A percentile compares a stretch with the other conserved stretches of the same genome.
Evolutionary conservation across 495 filamentous ascomycete genomes (phyloP).

Genomic region (Penicillium flavigenum): DNA sequence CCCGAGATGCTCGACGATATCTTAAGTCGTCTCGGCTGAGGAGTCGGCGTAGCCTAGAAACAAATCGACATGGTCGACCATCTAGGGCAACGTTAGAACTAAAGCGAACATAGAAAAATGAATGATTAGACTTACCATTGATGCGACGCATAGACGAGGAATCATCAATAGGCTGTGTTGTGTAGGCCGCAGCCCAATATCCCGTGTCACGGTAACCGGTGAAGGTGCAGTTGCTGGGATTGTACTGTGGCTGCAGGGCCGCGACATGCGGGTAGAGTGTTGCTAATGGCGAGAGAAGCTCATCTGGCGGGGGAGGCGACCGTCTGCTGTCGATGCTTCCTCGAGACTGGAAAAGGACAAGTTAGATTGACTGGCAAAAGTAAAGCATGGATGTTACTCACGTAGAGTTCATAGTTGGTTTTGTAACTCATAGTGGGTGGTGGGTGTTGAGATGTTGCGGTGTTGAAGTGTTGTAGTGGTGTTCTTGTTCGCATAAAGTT

Average conservation of each 20-base stretch:
- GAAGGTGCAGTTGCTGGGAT: slow-evolving; percentile 39
- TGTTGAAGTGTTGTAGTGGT: background rate
- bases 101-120: background rate
- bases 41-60: slow-evolving; percentile 34
- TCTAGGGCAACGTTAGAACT: slow-evolving; percentile 15
- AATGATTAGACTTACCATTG: slow-evolving; percentile 27
- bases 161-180: slow-evolving; percentile 29
- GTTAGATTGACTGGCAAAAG: background rate
- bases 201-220: slow-evolving; percentile 38
- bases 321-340: slow-evolving; percentile 29
- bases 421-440: slow-evolving; percentile 42
- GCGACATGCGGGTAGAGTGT: slow-evolving; percentile 43
- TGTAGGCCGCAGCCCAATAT: slow-evolving; percentile 43
- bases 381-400: slow-evolving; percentile 21
- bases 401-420: slow-evolving; percentile 47
- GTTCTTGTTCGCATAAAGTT: background rate
- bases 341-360: slow-evolving; percentile 21
- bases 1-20: slow-evolving; percentile 23
- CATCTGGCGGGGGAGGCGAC: slow-evolving; percentile 30
- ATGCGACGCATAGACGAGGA: slow-evolving; percentile 21
- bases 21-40: slow-evolving; percentile 36
- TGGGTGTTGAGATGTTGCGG: background rate
- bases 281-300: slow-evolving; percentile 41
- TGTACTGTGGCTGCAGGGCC: slow-evolving; percentile 39
- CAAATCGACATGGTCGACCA: slow-evolving; percentile 27